These are phyloP conservation scores for Didymella arachidicola DNA, from an alignment of 2,329 filamentous ascomycete species.

Conservation along the genomic window DNA sequence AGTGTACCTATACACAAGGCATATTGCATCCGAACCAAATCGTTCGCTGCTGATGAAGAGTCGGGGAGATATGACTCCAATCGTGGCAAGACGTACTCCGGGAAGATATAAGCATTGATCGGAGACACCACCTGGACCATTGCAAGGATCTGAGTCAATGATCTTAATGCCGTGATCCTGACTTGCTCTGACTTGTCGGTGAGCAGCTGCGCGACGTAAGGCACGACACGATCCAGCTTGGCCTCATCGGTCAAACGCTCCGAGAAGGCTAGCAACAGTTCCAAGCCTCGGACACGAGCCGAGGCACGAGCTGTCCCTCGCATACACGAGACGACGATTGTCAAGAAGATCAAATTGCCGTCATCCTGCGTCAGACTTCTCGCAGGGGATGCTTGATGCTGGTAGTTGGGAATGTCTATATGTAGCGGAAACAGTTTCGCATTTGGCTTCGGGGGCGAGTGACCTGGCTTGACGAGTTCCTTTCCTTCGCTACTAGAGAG, in stretches of 20 bases:
- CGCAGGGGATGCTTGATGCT: slow-evolving; percentile 70
- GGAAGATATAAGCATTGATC: slow-evolving; percentile 72
- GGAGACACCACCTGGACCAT: slow-evolving; percentile 88
- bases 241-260: slow-evolving; percentile 93
- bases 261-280: slow-evolving; percentile 88
- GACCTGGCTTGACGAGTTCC: slow-evolving; percentile 45
- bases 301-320: slow-evolving; percentile 87
- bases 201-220: slow-evolving; percentile 84
- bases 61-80: slow-evolving; percentile 65
- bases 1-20: slow-evolving; percentile 90
- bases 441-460: slow-evolving; percentile 48
- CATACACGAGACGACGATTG: slow-evolving; percentile 85
- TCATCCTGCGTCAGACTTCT: slow-evolving; percentile 76
- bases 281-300: slow-evolving; percentile 87
- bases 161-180: slow-evolving; percentile 82
- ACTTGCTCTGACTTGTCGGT: slow-evolving; percentile 85
- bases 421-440: slow-evolving; percentile 78
- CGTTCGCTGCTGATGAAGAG: slow-evolving; percentile 57
- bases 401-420: slow-evolving; percentile 85
- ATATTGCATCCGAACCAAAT: slow-evolving; percentile 86
- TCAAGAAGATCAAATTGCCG: slow-evolving; percentile 90
- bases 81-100: slow-evolving; percentile 69
- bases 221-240: slow-evolving; percentile 90
- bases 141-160: slow-evolving; percentile 82
- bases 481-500: slow-evolving; percentile 74